These are phyloP conservation scores for Lolium multiflorum DNA, from an alignment of 176 grass and related monocot species.

Conservation along the genomic window DNA sequence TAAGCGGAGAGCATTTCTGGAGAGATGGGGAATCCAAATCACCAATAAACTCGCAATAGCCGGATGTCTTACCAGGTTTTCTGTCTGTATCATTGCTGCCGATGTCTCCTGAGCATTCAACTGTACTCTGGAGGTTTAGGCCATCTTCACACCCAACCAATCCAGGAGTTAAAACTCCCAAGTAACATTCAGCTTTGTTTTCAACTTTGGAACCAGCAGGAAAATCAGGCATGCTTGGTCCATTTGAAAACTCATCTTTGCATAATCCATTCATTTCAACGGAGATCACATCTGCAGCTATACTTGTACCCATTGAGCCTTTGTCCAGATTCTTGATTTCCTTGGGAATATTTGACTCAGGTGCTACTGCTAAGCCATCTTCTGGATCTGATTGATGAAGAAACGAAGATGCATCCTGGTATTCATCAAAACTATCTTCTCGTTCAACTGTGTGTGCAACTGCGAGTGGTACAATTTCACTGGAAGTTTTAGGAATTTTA, in stretches of 20 bases:
- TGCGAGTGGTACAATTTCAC: constrained; percentile 13
- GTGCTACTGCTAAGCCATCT: constrained; percentile 26
- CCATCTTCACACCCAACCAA: constrained; percentile 14
- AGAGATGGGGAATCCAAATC: too few relatives aligned
- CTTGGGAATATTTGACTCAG: constrained; percentile 20
- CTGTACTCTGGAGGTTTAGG: constrained; percentile 20
- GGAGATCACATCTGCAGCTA: constrained; percentile 31
- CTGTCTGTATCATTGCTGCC: neutral
- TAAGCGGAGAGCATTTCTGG: too few relatives aligned
- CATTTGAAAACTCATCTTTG: constrained; percentile 25
- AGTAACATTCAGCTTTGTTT: constrained; percentile 31
- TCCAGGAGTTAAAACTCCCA: constrained; percentile 25
- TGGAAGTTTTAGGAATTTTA: constrained; percentile 19
- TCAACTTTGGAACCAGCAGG: constrained; percentile 35
- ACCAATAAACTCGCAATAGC: neutral
- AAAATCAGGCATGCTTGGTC: constrained; percentile 30
- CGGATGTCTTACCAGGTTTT: constrained; percentile 25
- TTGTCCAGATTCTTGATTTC: constrained; percentile 47
- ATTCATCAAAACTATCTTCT: constrained; percentile 56
- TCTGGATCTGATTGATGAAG: constrained; percentile 49
- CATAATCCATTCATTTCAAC: constrained; percentile 36
- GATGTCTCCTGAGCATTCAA: constrained; percentile 28
- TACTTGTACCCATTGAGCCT: constrained; percentile 36
- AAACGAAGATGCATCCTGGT: constrained; percentile 57
- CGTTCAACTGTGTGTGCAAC: constrained; percentile 21